A percentile compares a stretch with the other conserved stretches of the same genome.
These are phyloP conservation scores for Mycosphaerelloides madeirae DNA, from an alignment of 2,329 filamentous ascomycete species.

Conservation along the genomic window DNA sequence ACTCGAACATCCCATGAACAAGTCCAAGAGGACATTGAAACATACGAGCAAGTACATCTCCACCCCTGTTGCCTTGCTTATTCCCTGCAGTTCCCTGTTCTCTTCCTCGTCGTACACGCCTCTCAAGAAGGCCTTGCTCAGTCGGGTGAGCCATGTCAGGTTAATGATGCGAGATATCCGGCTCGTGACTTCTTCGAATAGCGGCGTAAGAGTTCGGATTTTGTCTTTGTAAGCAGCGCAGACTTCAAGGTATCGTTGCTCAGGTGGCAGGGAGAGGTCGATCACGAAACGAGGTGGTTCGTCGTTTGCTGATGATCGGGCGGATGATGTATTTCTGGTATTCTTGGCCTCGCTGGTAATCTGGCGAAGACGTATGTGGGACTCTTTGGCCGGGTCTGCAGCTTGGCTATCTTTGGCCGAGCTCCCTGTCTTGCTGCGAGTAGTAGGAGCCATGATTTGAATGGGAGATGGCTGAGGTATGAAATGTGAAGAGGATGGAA, in stretches of 20 bases:
- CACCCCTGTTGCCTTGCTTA: slow-evolving; percentile 48
- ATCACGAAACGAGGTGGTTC: slow-evolving; percentile 36
- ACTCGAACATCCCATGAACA: slow-evolving; percentile 62
- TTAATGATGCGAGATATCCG: slow-evolving; percentile 30
- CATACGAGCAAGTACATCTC: slow-evolving; percentile 57
- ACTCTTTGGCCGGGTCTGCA: no score
- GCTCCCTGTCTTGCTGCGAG: no score
- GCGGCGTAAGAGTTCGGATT: slow-evolving; percentile 40
- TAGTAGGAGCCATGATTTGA: no score
- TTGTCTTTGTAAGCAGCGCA: slow-evolving; percentile 43
- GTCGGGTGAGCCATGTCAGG: slow-evolving; percentile 25
- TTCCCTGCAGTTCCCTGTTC: slow-evolving; percentile 57
- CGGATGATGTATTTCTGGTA: no score
- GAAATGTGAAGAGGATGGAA: no score
- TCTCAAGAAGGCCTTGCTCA: slow-evolving; percentile 48
- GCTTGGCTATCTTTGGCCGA: no score
- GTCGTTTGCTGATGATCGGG: background rate
- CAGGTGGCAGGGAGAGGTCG: slow-evolving; percentile 52
- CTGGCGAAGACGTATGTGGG: no score
- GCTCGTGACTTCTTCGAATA: slow-evolving; percentile 51
- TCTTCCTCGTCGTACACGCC: slow-evolving; percentile 53
- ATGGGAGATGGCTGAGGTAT: no score
- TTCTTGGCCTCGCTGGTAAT: no score
- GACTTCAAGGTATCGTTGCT: slow-evolving; percentile 48
- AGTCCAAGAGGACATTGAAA: slow-evolving; percentile 60